These are phyloP conservation scores for Microstegium vimineum DNA, from an alignment of 176 grass and related monocot genomes.

Conservation along the genomic window DNA sequence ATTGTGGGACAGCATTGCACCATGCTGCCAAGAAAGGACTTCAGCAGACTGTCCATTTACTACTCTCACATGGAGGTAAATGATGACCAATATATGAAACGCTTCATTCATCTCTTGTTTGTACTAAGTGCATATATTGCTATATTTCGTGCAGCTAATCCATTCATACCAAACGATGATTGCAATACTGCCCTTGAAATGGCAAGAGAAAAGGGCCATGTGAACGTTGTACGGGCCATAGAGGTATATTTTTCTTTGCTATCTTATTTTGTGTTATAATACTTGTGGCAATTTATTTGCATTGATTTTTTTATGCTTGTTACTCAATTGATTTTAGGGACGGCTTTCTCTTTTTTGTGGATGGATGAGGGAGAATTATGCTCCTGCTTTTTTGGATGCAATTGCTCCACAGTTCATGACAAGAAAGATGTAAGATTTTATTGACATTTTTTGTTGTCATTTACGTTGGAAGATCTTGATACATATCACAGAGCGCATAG, in stretches of 20 bases:
- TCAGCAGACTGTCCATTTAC: constrained; percentile 70
- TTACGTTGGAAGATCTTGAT: neutral
- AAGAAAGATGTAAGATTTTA: constrained; percentile 66
- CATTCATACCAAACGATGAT: constrained; percentile 84
- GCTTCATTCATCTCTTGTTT: neutral
- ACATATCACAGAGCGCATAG: neutral
- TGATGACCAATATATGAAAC: neutral
- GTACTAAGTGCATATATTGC: neutral
- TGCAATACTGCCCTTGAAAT: constrained; percentile 89
- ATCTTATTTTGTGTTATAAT: neutral
- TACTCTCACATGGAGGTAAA: constrained; percentile 84
- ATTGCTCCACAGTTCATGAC: constrained; percentile 77
- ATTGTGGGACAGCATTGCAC: constrained; percentile 86
- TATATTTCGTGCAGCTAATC: constrained; percentile 61
- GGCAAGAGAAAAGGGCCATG: constrained; percentile 90
- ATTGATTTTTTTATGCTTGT: constrained; percentile 3
- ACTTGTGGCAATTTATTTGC: neutral
- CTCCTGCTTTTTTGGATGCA: constrained; percentile 83
- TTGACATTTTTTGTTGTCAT: neutral
- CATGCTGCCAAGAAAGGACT: constrained; percentile 94
- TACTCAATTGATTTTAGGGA: constrained; percentile 42
- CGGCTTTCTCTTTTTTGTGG: constrained; percentile 76
- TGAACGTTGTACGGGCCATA: constrained; percentile 83
- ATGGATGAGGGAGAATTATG: constrained; percentile 88
- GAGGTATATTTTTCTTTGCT: constrained; percentile 51